phyloP scores from a whole-genome alignment of 2,329 filamentous ascomycete species.

The Boeremia exigua region DNA sequence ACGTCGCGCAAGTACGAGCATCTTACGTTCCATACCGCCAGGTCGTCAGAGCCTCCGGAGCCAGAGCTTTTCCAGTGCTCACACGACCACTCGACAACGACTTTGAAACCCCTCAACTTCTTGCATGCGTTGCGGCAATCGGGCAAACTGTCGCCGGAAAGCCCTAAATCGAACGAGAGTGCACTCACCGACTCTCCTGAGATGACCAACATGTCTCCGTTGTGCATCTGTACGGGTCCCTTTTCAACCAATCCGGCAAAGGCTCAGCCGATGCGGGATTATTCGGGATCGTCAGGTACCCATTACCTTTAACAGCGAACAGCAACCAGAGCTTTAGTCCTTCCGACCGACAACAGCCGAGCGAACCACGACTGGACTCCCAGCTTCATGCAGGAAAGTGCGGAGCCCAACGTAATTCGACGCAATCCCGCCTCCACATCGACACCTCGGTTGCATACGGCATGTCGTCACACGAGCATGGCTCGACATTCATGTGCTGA shows the following conservation, averaged over 20 bases:
- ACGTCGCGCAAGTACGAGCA: too few species aligned
- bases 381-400: conserved; percentile 14
- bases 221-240: conserved; percentile 6
- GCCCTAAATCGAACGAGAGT: not conserved
- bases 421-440: conserved; percentile 14
- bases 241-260: conserved; percentile 24
- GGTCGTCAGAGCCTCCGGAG: too few species aligned
- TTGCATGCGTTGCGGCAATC: not conserved
- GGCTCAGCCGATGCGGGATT: conserved; percentile 20
- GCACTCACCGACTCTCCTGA: conserved; percentile 16
- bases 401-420: conserved; percentile 9
- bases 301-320: conserved; percentile 18
- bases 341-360: conserved; percentile 34
- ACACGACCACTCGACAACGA: too few species aligned
- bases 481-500: conserved; percentile 16
- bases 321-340: conserved; percentile 9
- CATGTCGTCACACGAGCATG: conserved; percentile 18
- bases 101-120: not conserved
- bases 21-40: too few species aligned
- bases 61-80: too few species aligned
- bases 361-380: conserved; percentile 5
- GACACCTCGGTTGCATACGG: conserved; percentile 13
- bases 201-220: conserved; percentile 8
- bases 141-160: not conserved
- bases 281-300: conserved; percentile 17